phyloP scores from a whole-genome alignment of 1,139 yeast genomes.

The Saccharomyces hybrid region DNA sequence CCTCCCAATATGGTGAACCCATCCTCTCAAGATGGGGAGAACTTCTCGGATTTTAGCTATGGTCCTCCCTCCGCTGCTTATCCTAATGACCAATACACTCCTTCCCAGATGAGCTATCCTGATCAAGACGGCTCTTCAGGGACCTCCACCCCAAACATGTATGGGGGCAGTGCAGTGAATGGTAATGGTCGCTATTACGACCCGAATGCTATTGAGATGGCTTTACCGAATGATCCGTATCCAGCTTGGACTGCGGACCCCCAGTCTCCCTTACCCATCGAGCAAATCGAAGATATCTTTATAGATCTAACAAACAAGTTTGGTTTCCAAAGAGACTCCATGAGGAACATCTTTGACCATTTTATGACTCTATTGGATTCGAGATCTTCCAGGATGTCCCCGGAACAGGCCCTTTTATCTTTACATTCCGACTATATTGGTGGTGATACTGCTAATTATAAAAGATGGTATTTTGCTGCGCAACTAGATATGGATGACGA shows the following conservation, averaged over 20 bases:
- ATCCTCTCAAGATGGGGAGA: slow-evolving; percentile 50
- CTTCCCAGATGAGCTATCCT: slow-evolving; percentile 79
- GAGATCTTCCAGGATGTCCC: slow-evolving; percentile 93
- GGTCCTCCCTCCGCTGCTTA: slow-evolving; percentile 38
- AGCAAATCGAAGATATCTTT: slow-evolving; percentile 86
- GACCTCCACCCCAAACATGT: slow-evolving; percentile 79
- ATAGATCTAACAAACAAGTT: slow-evolving; percentile 82
- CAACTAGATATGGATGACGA: slow-evolving; percentile 79
- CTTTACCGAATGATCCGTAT: slow-evolving; percentile 64
- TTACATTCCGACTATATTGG: slow-evolving; percentile 97
- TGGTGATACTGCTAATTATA: slow-evolving; percentile 82
- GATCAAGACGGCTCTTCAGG: slow-evolving; percentile 75
- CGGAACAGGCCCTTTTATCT: slow-evolving; percentile 84
- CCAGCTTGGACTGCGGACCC: slow-evolving; percentile 95
- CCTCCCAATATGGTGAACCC: background rate
- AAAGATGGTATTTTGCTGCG: slow-evolving; percentile 95
- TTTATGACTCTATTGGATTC: slow-evolving; percentile 91
- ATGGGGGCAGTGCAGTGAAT: slow-evolving; percentile 41
- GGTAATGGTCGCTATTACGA: slow-evolving; percentile 37
- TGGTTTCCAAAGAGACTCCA: slow-evolving; percentile 95
- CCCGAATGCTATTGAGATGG: slow-evolving; percentile 49
- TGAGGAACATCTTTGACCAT: slow-evolving; percentile 94
- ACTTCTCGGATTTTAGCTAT: slow-evolving; percentile 59
- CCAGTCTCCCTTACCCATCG: slow-evolving; percentile 75
- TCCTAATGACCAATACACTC: slow-evolving; percentile 63